Conservation (phyloP, 305 asterid genomes). For the Fraxinus albicans region DNA sequence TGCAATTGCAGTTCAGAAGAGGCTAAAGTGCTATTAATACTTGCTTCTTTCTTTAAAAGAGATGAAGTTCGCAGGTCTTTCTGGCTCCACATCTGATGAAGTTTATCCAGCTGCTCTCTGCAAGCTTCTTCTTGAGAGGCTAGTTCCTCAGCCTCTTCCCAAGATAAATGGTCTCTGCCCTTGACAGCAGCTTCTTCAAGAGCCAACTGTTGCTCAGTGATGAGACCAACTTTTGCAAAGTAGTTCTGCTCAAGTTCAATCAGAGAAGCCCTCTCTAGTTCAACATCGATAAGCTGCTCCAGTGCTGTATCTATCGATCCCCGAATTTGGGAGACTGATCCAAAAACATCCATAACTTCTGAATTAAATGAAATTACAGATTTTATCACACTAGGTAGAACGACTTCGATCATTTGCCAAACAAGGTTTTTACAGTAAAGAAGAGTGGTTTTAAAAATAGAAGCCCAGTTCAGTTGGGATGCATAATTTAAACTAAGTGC, state of each 20-base stretch:
- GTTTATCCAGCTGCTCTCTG: constrained; percentile 87
- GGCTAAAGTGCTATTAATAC: constrained; percentile 52
- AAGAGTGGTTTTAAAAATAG: constrained; percentile 62
- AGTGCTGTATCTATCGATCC: constrained; percentile 84
- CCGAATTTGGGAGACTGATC: constrained; percentile 83
- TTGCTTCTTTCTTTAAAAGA: constrained; percentile 72
- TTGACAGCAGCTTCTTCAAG: constrained; percentile 91
- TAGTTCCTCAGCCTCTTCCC: constrained; percentile 99
- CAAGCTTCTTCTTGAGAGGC: constrained; percentile 99
- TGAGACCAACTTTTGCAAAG: constrained; percentile 83
- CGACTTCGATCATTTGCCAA: constrained; percentile 61
- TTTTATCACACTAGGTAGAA: constrained; percentile 71
- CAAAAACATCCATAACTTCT: constrained; percentile 85
- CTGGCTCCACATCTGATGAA: constrained; percentile 92
- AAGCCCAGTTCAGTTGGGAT: constrained; percentile 60
- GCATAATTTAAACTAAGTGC: constrained; percentile 32
- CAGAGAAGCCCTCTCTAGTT: constrained; percentile 79
- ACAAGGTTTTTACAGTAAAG: constrained; percentile 59
- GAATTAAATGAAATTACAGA: constrained; percentile 68
- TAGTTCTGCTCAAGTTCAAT: constrained; percentile 86
- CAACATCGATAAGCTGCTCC: constrained; percentile 90
- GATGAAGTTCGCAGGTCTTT: constrained; percentile 71
- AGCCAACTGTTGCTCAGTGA: constrained; percentile 93
- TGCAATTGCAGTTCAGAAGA: constrained; percentile 64
- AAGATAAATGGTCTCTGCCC: constrained; percentile 94